Conservation (phyloP, 2,329 filamentous ascomycete genomes). For the Aspergillus versicolor region DNA sequence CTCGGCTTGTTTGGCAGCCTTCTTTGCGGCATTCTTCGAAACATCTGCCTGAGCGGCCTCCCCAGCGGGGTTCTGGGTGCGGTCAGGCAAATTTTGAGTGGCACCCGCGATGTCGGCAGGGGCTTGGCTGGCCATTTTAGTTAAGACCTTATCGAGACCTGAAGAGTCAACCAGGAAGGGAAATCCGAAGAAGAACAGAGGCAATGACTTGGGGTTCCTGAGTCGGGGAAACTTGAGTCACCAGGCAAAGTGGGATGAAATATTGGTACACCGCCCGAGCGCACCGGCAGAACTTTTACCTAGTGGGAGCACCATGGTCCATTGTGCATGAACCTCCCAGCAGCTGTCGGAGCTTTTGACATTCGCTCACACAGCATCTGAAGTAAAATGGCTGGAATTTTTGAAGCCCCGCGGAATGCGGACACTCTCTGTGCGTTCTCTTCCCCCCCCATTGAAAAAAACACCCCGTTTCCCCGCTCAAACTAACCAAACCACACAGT, state of each 20-base stretch:
- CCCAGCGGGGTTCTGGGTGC: slow-evolving; percentile 40
- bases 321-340: slow-evolving; percentile 6
- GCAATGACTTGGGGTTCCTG: slow-evolving; percentile 15
- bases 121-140: slow-evolving; percentile 34
- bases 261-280: slow-evolving; percentile 34
- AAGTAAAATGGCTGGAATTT: slow-evolving; percentile 81
- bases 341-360: slow-evolving; percentile 28
- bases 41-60: slow-evolving; percentile 32
- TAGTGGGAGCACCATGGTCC: slow-evolving; percentile 16
- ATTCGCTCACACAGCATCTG: slow-evolving; percentile 22
- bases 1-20: slow-evolving; percentile 24
- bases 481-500: slow-evolving; percentile 53
- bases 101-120: slow-evolving; percentile 29
- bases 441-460: background rate
- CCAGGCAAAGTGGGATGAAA: slow-evolving; percentile 38
- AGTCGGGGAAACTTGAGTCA: slow-evolving; percentile 22
- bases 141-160: slow-evolving; percentile 12
- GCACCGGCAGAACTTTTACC: slow-evolving; percentile 43
- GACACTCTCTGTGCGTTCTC: slow-evolving; percentile 75
- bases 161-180: slow-evolving; percentile 21
- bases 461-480: slow-evolving; percentile 5
- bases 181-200: slow-evolving; percentile 15
- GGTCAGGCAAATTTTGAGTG: slow-evolving; percentile 39
- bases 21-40: slow-evolving; percentile 32
- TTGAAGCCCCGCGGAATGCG: slow-evolving; percentile 86